Evolutionary conservation across 169 alveolate genomes (phyloP), one percentile per base, ranked within the genome.

Genomic region (Cyclospora cayetanensis): DNA sequence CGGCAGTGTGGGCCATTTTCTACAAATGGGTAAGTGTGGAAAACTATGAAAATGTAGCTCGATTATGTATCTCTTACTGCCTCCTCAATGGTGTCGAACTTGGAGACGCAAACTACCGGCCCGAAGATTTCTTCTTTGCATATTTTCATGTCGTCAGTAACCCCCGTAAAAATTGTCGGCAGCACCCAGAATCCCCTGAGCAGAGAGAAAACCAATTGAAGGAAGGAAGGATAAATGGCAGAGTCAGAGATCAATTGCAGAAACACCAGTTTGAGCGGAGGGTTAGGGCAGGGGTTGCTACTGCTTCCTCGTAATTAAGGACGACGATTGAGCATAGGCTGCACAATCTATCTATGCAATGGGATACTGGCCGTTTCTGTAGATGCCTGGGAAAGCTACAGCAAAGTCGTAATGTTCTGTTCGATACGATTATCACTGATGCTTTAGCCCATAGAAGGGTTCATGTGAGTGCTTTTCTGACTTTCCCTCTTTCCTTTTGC

Each of bases 41-140:
- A 2, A 34, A 12, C 34, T 50, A 18, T 34, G 34, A 31, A 37
- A 37, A 20, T 39, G 7, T 80, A 66, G 53, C 18, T n/a, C n/a
- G n/a, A n/a, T n/a, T n/a, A n/a, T 31, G 2, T 25, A 43, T 0
- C 27, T 3, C 74, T 42, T 52, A 76, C 92, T 2, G 91, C 95
- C 39, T 92, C 95, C 18, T 87, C 91, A 0, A 87, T 50, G 1
- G 91, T 86, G 18, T 53, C 31, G 82, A 86, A 92, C 42, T 92
- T 92, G 39, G 53, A 63, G 0, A 92, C 42, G 35, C 91, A 66
- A 29, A 92, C 85, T 25, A 92, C 95, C 0, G 93, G 93, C 12
- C 95, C 99, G 76, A 97, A 97, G 63, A 96, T 97, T 90, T 97
- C 99, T 82, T 97, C 98, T 76, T 84, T 94, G 0, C 97, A 95